A percentile compares a stretch with the other conserved stretches of the same genome.
phyloP scores from a whole-genome alignment of 768 basidiomycete genomes.

The Lentinula edodes region DNA sequence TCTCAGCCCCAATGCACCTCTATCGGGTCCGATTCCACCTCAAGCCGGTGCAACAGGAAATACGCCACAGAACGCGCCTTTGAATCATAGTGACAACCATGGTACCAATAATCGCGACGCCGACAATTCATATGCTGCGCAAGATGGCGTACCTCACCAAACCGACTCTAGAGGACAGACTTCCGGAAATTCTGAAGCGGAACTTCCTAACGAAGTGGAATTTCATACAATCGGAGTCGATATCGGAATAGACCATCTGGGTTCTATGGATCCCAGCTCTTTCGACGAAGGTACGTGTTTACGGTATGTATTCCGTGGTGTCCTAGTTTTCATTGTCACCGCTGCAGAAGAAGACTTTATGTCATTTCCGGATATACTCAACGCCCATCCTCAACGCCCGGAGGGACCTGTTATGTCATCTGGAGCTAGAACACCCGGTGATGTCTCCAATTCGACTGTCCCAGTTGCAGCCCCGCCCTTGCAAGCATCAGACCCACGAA shows the following conservation, averaged over 20 bases:
- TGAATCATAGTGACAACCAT: not conserved
- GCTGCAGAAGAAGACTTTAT: not conserved
- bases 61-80: not conserved
- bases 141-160: not conserved
- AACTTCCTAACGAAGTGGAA: not conserved
- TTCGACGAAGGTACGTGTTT: not conserved
- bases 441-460: not conserved
- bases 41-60: not conserved
- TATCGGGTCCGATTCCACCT: not conserved
- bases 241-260: not conserved
- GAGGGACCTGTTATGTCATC: not conserved
- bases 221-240: not conserved
- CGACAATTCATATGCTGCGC: not conserved
- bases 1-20: not conserved
- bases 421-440: not conserved
- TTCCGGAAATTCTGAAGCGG: not conserved
- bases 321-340: not conserved
- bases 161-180: not conserved
- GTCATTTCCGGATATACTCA: no score
- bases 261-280: not conserved
- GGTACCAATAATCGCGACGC: not conserved
- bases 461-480: not conserved
- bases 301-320: not conserved
- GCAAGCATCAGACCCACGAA: not conserved
- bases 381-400: not conserved